phyloP scores from a whole-genome alignment of 495 filamentous ascomycete species.

The Talaromyces nanjingensis region DNA sequence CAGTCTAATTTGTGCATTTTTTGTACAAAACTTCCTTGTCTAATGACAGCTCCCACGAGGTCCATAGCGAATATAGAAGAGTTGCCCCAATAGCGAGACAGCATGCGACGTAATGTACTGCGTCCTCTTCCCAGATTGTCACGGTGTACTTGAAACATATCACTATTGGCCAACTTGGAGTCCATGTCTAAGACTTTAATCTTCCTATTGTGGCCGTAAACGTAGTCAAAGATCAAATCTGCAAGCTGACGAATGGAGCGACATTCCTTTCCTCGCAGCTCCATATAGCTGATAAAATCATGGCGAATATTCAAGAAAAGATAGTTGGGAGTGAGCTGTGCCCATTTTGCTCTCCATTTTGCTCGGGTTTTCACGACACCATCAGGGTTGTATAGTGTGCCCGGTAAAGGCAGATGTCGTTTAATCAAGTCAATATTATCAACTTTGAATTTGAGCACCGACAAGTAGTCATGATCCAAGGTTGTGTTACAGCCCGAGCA shows the following conservation, averaged over 20 bases:
- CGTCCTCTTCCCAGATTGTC: not conserved
- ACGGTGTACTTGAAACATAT: not conserved
- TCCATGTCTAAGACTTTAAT: not conserved
- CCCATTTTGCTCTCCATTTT: not conserved
- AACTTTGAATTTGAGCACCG: constrained; percentile 48
- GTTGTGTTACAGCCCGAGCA: constrained; percentile 39
- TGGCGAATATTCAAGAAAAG: not conserved
- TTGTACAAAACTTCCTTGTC: constrained; percentile 71
- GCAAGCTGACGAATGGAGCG: constrained; percentile 4
- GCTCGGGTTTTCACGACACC: constrained; percentile 18
- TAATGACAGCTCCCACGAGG: constrained; percentile 69
- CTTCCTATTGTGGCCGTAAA: constrained; percentile 5
- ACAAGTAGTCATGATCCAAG: constrained; percentile 38
- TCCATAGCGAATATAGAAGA: constrained; percentile 63
- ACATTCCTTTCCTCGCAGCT: not conserved
- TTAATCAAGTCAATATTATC: constrained; percentile 43
- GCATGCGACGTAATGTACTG: constrained; percentile 55
- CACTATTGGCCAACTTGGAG: not conserved
- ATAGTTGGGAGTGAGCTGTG: constrained; percentile 5
- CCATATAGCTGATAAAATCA: not conserved
- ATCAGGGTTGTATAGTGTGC: constrained; percentile 46
- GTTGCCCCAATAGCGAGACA: constrained; percentile 77
- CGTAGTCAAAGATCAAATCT: not conserved
- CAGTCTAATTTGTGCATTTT: constrained; percentile 78
- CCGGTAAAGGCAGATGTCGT: constrained; percentile 50